Percentiles rank a stretch among this genome's conserved stretches.
Evolutionary conservation across 2,329 filamentous ascomycete species (phyloP).

Genomic region (Fonsecaea erecta): DNA sequence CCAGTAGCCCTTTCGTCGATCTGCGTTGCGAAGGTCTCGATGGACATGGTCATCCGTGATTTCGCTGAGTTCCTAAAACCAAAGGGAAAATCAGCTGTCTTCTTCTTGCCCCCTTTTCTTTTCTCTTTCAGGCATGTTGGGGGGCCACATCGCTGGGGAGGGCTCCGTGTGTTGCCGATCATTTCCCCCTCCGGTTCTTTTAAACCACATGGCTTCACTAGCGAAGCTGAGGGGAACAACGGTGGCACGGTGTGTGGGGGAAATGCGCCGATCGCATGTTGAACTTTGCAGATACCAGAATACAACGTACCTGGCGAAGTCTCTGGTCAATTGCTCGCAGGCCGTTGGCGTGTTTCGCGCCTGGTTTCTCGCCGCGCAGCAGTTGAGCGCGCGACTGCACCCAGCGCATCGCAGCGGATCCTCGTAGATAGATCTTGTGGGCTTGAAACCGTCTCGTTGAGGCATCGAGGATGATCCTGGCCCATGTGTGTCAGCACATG

Average conservation of each 20-base stretch:
- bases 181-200: conserved; percentile 22
- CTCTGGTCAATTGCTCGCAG: conserved; percentile 56
- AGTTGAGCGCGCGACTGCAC: conserved; percentile 58
- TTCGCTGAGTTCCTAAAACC: conserved; percentile 57
- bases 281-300: background rate
- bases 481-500: conserved; percentile 35
- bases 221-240: conserved; percentile 1
- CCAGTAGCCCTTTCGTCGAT: conserved; percentile 64
- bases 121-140: background rate
- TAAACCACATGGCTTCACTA: conserved; percentile 25
- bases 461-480: conserved; percentile 64
- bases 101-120: conserved; percentile 5
- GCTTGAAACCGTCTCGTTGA: conserved; percentile 65
- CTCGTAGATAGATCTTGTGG: conserved; percentile 64
- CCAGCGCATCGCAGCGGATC: conserved; percentile 64
- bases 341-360: conserved; percentile 52
- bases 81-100: conserved; percentile 12
- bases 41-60: conserved; percentile 64
- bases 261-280: conserved; percentile 19
- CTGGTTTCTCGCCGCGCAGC: conserved; percentile 56
- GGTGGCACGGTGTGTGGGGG: conserved; percentile 6
- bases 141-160: background rate
- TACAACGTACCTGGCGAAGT: conserved; percentile 53
- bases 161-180: conserved; percentile 25
- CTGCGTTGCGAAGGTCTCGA: conserved; percentile 59